Conservation (phyloP, 2,329 filamentous ascomycete genomes). For the Cordyceps tenuipes region DNA sequence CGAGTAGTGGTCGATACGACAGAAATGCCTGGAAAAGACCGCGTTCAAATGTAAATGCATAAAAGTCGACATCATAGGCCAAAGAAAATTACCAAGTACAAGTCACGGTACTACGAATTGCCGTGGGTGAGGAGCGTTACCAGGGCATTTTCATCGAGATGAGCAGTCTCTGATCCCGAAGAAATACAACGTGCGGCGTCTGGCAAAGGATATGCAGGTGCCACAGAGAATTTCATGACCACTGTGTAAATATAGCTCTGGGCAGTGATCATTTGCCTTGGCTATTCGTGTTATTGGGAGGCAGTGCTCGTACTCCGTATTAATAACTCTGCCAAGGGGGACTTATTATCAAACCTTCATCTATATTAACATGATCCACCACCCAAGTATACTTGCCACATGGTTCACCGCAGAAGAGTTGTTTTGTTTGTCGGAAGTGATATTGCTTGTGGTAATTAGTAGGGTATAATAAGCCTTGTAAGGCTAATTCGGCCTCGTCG, state of each 20-base stretch:
- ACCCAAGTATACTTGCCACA: background rate
- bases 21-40: too few species aligned
- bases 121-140: background rate
- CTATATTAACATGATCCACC: background rate
- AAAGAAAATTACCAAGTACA: too few species aligned
- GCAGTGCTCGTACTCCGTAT: conserved; percentile 3
- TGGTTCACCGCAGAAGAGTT: background rate
- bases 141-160: background rate
- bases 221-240: too few species aligned
- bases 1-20: too few species aligned
- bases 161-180: background rate
- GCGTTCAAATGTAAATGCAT: too few species aligned
- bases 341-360: background rate
- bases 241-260: too few species aligned
- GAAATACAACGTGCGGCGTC: background rate
- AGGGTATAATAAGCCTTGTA: background rate
- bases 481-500: background rate
- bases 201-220: background rate
- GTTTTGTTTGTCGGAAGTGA: background rate
- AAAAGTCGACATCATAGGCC: too few species aligned
- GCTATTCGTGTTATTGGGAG: background rate
- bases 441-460: background rate
- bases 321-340: background rate
- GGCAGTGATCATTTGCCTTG: too few species aligned
- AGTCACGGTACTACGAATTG: too few species aligned